Evolutionary conservation across 306 rosid genomes (phyloP).

Genomic region (Quercus wislizeni): DNA sequence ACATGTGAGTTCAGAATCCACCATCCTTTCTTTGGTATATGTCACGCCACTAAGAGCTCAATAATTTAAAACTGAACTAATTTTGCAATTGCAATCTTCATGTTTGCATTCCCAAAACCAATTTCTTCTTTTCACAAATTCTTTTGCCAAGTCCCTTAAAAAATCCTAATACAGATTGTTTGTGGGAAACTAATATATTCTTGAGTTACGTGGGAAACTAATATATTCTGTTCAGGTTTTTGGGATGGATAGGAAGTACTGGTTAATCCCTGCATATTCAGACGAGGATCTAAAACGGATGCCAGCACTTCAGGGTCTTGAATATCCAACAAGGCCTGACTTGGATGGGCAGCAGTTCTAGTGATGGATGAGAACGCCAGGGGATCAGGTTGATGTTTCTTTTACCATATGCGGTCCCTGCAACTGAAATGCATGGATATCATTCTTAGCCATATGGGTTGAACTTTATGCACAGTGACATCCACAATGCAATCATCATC

Average conservation of each 20-base stretch:
- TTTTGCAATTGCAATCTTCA: not conserved
- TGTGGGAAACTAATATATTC: not conserved
- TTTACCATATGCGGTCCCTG: not conserved
- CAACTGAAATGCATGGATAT: not conserved
- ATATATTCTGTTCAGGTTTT: slow-evolving; percentile 46
- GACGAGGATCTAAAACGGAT: slow-evolving; percentile 57
- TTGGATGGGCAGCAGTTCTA: slow-evolving; percentile 43
- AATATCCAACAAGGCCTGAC: slow-evolving; percentile 52
- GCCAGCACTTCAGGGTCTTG: slow-evolving; percentile 58
- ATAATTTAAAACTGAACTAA: not conserved
- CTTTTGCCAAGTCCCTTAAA: not conserved
- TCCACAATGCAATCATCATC: not conserved
- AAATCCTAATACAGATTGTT: not conserved
- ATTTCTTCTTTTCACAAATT: not conserved
- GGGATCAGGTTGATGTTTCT: not conserved
- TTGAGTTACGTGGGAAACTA: not conserved
- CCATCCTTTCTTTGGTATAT: not conserved
- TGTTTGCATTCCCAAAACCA: not conserved
- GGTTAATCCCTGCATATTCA: slow-evolving; percentile 70
- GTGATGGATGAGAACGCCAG: not conserved
- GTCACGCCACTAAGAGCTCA: too few species aligned
- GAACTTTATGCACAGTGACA: not conserved
- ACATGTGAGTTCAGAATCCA: not conserved
- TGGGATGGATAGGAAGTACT: slow-evolving; percentile 56
- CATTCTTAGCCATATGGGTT: not conserved